Evolutionary conservation across 139 green algal species (phyloP).

Genomic region (Asterochloris sp.): DNA sequence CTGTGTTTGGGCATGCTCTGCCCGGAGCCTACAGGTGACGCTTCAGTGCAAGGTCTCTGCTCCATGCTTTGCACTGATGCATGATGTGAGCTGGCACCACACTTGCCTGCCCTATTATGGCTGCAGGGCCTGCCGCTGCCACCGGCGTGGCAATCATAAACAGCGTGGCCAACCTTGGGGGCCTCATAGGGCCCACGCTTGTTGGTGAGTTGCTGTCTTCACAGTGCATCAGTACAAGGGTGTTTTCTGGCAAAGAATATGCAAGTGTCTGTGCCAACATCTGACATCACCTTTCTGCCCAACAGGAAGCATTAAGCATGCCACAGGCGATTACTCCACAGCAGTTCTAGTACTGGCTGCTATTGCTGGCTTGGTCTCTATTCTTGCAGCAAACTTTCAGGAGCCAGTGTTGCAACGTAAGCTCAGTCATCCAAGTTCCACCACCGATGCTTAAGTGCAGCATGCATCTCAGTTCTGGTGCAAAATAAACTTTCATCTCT

Average conservation of each 20-base stretch:
- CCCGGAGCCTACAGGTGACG: conserved; percentile 32
- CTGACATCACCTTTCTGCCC: background rate
- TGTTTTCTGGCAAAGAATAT: background rate
- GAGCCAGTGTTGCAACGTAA: background rate
- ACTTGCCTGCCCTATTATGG: too few species aligned
- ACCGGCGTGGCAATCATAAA: conserved; percentile 17
- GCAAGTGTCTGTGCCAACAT: background rate
- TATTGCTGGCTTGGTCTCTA: conserved; percentile 1
- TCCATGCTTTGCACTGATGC: background rate
- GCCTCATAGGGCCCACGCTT: conserved; percentile 11
- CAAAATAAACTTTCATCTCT: too few species aligned
- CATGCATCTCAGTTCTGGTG: too few species aligned
- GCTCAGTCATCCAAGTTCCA: too few species aligned
- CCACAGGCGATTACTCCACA: conserved; percentile 12
- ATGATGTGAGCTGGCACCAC: background rate
- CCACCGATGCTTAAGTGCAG: too few species aligned
- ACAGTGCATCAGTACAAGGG: background rate
- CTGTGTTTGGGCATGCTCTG: background rate
- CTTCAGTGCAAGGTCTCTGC: background rate
- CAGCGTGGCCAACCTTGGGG: conserved; percentile 7
- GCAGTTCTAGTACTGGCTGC: conserved; percentile 12
- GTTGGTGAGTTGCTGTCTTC: background rate
- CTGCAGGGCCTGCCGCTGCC: conserved; percentile 19
- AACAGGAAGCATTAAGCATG: conserved; percentile 18
- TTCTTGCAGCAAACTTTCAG: conserved; percentile 14